Evolutionary conservation across 176 grass and related monocot species (phyloP).

Genomic region (Oryza meyeriana): DNA sequence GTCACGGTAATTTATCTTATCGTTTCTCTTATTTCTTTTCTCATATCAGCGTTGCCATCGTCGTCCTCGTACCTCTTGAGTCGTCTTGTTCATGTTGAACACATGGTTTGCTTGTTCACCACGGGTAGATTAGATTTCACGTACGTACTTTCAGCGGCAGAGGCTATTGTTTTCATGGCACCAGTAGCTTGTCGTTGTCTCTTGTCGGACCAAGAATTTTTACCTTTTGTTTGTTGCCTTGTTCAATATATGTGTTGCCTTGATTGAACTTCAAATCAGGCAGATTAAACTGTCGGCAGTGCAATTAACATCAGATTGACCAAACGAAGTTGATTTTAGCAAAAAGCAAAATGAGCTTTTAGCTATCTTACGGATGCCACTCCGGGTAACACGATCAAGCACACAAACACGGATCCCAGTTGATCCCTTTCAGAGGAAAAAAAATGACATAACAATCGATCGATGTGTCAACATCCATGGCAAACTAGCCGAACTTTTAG

Average conservation of each 20-base stretch:
- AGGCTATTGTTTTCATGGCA: background rate
- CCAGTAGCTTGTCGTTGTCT: constrained; percentile 1
- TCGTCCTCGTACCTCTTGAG: background rate
- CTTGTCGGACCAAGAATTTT: constrained; percentile 2
- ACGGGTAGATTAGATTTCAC: constrained; percentile 5
- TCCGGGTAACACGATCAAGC: background rate
- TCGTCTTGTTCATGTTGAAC: background rate
- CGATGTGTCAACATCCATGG: constrained; percentile 3
- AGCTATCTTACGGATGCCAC: background rate
- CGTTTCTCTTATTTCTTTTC: background rate
- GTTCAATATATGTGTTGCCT: background rate
- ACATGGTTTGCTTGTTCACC: background rate
- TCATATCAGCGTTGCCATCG: background rate
- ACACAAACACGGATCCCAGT: background rate
- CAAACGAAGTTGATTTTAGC: background rate
- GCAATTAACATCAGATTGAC: background rate
- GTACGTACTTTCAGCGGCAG: background rate
- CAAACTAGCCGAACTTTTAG: background rate
- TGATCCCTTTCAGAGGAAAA: constrained; percentile 19
- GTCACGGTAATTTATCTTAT: constrained; percentile 18
- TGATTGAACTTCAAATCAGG: background rate
- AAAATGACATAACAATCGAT: background rate
- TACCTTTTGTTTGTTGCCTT: background rate
- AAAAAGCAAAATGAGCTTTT: constrained; percentile 20
- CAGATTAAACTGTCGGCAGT: background rate